Evolutionary conservation across 805 yeast genomes (phyloP), one percentile per base, ranked within the genome.

Genomic region (Candida insectalens): DNA sequence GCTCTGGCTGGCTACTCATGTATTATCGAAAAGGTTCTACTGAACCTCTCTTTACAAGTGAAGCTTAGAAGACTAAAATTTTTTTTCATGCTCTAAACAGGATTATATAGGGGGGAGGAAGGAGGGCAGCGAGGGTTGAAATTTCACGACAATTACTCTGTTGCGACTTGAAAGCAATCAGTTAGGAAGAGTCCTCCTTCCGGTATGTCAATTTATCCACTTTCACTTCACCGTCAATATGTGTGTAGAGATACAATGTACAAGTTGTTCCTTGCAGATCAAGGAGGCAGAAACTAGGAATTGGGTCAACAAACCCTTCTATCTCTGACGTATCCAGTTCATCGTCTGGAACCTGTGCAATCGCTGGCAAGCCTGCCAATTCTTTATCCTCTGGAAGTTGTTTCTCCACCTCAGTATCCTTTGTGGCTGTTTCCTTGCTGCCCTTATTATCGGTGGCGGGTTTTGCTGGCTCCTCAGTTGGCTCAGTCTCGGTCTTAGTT

Each of bases 231-330:
- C 78, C 85, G 41, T 77, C 78, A 27, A 81, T 63, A 46, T 77
- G 65, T 8, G 92, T 82, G 63, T 92, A 92, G 39, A 92, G 81
- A 58, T 82, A 92, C 19, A 88, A 63, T 1, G 88, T 82, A 44
- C 95, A 80, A 2, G 71, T 69, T 0, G 77, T 56, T 0, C 83
- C 89, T 49, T 81, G 84, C n/a, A 87, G 73, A 49, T 92, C 97
- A 43, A 89, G 51, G 21, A 89, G 63, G 49, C 95, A 87, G 55
- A 92, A 89, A 35, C 95, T 83, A 4, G 97, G 96, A 10, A 75
- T 69, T n/a, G 71, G 62, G 27, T 50, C 55, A 39, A 43, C 36
- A 34, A 51, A 55, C 7, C 25, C 23, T 17, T 32, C 35, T 12
- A 36, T 36, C 19, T 36, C 37, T 13, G 32, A 4, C 50, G 36